Base-by-base conservation (phyloP, 2,329 filamentous ascomycete species). In the Akanthomyces dipterigenus region DNA sequence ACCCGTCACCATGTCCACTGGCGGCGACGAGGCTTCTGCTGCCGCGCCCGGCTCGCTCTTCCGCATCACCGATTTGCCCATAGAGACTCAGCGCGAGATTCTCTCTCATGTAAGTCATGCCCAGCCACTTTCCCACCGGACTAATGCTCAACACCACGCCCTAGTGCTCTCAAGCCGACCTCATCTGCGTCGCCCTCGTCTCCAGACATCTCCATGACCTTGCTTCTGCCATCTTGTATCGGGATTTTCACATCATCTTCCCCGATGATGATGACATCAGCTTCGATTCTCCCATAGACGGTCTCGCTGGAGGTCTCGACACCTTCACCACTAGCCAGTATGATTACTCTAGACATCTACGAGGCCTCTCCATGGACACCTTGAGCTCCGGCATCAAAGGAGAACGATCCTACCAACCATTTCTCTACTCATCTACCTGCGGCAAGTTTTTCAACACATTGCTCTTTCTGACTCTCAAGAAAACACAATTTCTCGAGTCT, bases 401-500 rank as follows among this genome's bases (percentile, higher is more conserved):
- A n/a, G 81, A 85, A 65, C 68, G 72, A 20, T 76, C 80, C 24
- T 84, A 84, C 67, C 78, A 80, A 60, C 73, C 78, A 1, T 86
- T 85, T 64, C 73, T 81, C 8, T 82, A 82, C 66, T 80, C 73
- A 60, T 71, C 77, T 36, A 84, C 80, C 69, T 85, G 82, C 67
- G 85, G 84, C 56, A 87, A 85, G 72, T 86, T 88, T 61, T 77
- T 88, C 70, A 88, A 85, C 65, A 86, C 83, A 0, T 70, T 88
- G 46, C 70, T 88, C 6, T 77, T 81, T 34, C 67, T 86, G 67
- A 80, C 82, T 1, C 68, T 88, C 63, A 82, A 80, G 66, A 83
- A 81, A 65, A 79, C 84, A 31, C 77, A 72, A 48, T 73, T 76
- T 1, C 75, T 88, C 26, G 84, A 88, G 68, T 75, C 75, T 3